A percentile compares a stretch with the other conserved stretches of the same genome.
Evolutionary conservation across 2,329 filamentous ascomycete genomes (phyloP).

Genomic region (Colletotrichum navitas): DNA sequence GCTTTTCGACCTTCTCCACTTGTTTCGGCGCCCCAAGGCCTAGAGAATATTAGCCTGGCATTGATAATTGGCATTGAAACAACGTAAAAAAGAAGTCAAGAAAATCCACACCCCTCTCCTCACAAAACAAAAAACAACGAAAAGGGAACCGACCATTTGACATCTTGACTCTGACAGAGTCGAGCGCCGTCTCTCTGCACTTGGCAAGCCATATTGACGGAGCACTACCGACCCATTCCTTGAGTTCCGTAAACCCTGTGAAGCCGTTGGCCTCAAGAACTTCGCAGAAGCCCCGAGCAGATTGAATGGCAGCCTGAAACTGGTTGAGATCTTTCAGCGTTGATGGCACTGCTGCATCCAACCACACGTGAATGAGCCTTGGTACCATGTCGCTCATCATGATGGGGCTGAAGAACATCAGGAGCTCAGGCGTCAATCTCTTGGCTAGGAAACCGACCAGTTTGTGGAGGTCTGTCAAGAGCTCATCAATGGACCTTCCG

Average conservation of each 20-base stretch:
- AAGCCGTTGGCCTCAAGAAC: slow-evolving; percentile 74
- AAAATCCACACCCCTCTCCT: too few relatives aligned
- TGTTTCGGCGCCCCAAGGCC: slow-evolving; percentile 72
- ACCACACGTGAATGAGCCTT: slow-evolving; percentile 78
- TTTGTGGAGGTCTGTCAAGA: slow-evolving; percentile 67
- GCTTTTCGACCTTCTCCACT: slow-evolving; percentile 88
- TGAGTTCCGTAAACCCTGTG: slow-evolving; percentile 71
- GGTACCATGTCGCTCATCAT: slow-evolving; percentile 79
- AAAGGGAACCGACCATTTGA: slow-evolving; percentile 61
- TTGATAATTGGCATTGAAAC: too few relatives aligned
- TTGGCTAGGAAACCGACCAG: slow-evolving; percentile 65
- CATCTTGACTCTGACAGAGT: slow-evolving; percentile 78
- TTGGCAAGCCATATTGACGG: slow-evolving; percentile 88
- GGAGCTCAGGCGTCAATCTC: slow-evolving; percentile 66
- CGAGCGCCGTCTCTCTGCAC: slow-evolving; percentile 83
- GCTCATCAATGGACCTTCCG: slow-evolving; percentile 60
- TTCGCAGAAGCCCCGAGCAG: slow-evolving; percentile 73
- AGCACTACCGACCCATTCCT: slow-evolving; percentile 84
- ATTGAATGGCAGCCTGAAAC: slow-evolving; percentile 79
- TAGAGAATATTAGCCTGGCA: slow-evolving; percentile 24
- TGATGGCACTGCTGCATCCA: slow-evolving; percentile 81
- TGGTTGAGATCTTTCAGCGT: slow-evolving; percentile 76
- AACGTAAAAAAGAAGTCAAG: neutral
- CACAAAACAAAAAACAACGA: neutral
- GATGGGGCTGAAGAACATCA: slow-evolving; percentile 72